Evolutionary conservation across 148 eudicot species (phyloP), one percentile per base, ranked within the genome.

Genomic region (Salicornia ramosissima): DNA sequence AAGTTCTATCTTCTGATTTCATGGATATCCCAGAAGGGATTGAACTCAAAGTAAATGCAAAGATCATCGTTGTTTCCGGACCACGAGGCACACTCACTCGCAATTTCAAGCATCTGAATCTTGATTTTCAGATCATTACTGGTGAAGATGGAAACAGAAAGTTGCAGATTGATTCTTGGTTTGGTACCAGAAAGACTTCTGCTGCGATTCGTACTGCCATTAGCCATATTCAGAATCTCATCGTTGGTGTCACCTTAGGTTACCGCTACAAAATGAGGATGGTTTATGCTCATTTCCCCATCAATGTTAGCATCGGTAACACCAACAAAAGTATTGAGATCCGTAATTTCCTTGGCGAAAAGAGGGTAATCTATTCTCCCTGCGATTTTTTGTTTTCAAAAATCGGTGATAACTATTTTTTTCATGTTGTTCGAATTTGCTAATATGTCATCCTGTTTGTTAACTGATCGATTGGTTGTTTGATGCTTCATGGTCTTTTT

Each of bases 11-110:
- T 0, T 85, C 92, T 2, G 88, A 87, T 4, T 69, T 79, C 11
- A 87, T 87, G 92, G 89, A 85, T 54, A 83, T 87, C 78, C 92
- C 92, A 0, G 87, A 83, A 1, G 92, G 89, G 5, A 78, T 87
- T 14, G 68, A 61, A 10, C 80, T 87, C 72, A 87, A 71, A 1
- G 79, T 87, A 2, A 63, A 85, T 12, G 91, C 91, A 1, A 87
- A 87, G 71, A 46, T 85, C 8, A 79, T 87, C 73, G 71, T 57
- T 24, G 91, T 87, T 4, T 71, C 67, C 0, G 91, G 91, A 0
- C 91, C 91, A 1, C 54, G 88, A 0, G 89, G 92, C 2, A 87
- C 55, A 19, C 87, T 87, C 0, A 53, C 67, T 0, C 81, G 87
- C 6, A 71, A 87, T 53, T 85, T 87, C 83, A 87, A 87, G 84